Evolutionary conservation across 1,284 basidiomycete genomes (phyloP), one percentile per base, ranked within the genome.

Genomic region (Cerrena zonata): DNA sequence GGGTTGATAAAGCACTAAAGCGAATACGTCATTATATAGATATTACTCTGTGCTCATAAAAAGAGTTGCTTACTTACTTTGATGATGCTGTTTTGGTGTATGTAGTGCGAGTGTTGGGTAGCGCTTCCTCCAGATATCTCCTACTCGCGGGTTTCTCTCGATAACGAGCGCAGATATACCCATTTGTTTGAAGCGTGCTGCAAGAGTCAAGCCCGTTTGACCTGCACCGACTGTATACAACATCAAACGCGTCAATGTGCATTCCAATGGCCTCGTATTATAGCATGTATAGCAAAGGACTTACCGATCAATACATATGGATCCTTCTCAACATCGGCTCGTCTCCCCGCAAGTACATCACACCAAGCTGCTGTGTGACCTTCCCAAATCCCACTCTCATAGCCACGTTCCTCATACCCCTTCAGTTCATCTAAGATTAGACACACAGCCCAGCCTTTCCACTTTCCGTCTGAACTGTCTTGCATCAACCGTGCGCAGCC

Each of bases 161-260:
- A 82, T 63, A 15, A 82, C 64, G 25, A 84, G 63, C 2, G 72
- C 64, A 1, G 68, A 59, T 11, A 84, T 68, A 24, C 69, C 76
- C 18, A 80, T 64, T 30, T 69, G 61, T 56, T 78, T 77, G 48
- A 83, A 67, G 36, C 77, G 67, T 24, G 80, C 82, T 4, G 78
- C 79, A n/a, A 75, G 57, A 1, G 69, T 74, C 37, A 86, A 61
- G 10, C 82, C 82, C 52, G 74, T 73, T 60, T 85, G 82, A 1
- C 82, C 82, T 5, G 67, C 80, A 7, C 83, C 83, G 45, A 85
- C 66, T 54, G 79, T 70, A 42, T n/a, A n/a, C n/a, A n/a, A n/a
- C n/a, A 80, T 56, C 4, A 4, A 26, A 4, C 12, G 2, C 25
- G 18, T 19, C 22, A 15, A 27, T 21, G 12, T 11, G 37, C 5